Percentiles rank a stretch among this genome's conserved stretches.
These are phyloP conservation scores for Zasmidium citrigriseum DNA, from an alignment of 2,329 filamentous ascomycete genomes.

Conservation along the genomic window DNA sequence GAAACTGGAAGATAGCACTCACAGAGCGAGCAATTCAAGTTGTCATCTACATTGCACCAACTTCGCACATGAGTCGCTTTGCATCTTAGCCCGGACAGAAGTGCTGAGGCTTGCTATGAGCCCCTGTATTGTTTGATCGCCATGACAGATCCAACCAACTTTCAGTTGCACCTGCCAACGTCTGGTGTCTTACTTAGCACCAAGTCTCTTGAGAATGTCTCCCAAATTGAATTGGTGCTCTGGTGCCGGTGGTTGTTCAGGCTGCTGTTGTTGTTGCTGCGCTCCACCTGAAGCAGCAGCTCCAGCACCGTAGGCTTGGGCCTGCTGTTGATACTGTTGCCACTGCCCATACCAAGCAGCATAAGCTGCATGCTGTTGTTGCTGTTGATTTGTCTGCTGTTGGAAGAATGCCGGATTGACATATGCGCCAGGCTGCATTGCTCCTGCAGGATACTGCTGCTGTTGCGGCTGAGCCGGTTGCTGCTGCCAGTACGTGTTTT, in stretches of 20 bases:
- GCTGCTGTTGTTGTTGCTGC: constrained; percentile 5
- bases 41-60: too few relatives aligned
- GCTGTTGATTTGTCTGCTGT: constrained; percentile 13
- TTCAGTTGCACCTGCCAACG: background rate
- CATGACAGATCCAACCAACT: background rate
- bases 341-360: constrained; percentile 5
- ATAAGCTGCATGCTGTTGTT: constrained; percentile 9
- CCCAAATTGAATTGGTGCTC: constrained; percentile 1
- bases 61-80: too few relatives aligned
- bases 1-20: too few relatives aligned
- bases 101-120: too few relatives aligned
- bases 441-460: constrained; percentile 5
- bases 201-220: constrained; percentile 5
- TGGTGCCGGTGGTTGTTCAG: constrained; percentile 1
- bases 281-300: background rate
- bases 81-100: too few relatives aligned
- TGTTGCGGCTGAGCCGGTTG: too few relatives aligned
- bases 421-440: constrained; percentile 7
- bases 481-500: constrained; percentile 24
- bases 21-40: too few relatives aligned
- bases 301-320: background rate
- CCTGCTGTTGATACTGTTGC: constrained; percentile 4
- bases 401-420: constrained; percentile 15
- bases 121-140: too few relatives aligned
- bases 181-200: too few relatives aligned